Evolutionary conservation across 768 basidiomycete species (phyloP), one percentile per base, ranked within the genome.

Genomic region (Cytidiella melzeri): DNA sequence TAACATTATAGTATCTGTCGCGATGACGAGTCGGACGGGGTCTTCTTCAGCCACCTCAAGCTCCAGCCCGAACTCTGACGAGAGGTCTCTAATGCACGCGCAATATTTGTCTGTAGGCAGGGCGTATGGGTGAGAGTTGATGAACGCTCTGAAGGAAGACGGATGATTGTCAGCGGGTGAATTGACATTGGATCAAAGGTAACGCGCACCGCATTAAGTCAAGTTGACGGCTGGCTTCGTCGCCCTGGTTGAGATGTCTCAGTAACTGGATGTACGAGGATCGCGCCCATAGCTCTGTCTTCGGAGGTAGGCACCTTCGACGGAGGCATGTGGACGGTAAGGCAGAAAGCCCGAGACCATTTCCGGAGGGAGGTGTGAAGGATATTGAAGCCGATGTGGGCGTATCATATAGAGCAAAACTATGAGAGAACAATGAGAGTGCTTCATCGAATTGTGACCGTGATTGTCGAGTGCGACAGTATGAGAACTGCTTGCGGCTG

Each of bases 251-350:
- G 3, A 48, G 34, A 25, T 42, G 20, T 12, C 48, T 47, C 47
- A 53, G 28, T 10, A 53, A 39, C 5, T 36, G 19, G 21, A 37
- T 47, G 23, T 49, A 53, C 39, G 52, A 37, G 27, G 52, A 47
- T 27, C 52, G 52, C 20, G 52, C 52, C 52, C 52, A 53, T 13
- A 53, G 37, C 47, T 53, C 52, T 10, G 48, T 49, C 43, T 53
- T 53, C 5, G 52, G 47, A 5, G 41, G 46, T 6, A 53, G 39
- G 15, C 19, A 25, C 24, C 40, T 40, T 15, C 27, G 24, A 1
- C 47, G 39, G 15, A 28, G 39, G 40, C 47, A 48, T 24, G 41
- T 40, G 39, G 39, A 28, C 18, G 23, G 18, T 1, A 48, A 28
- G 30, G 30, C 20, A 9, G 52, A 11, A 15, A 47, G 36, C 15